Evolutionary conservation across 2,329 filamentous ascomycete species (phyloP).

Genomic region (Chaetomium globosum): DNA sequence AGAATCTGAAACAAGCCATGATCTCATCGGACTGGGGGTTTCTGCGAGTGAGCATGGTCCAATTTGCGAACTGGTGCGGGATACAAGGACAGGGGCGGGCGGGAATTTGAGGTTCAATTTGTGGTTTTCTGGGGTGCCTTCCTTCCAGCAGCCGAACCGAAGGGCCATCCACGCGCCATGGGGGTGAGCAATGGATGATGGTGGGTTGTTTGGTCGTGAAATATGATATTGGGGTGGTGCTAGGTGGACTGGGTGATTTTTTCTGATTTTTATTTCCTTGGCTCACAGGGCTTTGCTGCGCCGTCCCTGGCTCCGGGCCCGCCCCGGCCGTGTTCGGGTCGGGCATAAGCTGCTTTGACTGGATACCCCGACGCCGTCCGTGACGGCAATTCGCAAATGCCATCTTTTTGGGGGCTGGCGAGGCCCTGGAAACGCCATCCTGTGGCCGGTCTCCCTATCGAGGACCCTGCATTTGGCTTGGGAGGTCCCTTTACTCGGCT

Average conservation of each 20-base stretch:
- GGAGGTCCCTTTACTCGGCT: background rate
- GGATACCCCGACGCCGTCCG: background rate
- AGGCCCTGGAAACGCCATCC: background rate
- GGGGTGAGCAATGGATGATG: no score
- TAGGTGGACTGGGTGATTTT: constrained; percentile 10
- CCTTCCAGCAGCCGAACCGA: background rate
- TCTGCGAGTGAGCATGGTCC: background rate
- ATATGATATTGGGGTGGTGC: background rate
- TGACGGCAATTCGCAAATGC: constrained; percentile 3
- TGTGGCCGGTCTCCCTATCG: background rate
- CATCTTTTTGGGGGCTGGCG: background rate
- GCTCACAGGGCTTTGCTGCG: background rate
- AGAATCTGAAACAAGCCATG: constrained; percentile 34
- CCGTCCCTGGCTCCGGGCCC: background rate
- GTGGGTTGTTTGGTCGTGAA: background rate
- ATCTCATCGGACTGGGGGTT: constrained; percentile 28
- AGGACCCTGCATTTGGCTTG: background rate
- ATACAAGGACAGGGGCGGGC: constrained; percentile 9
- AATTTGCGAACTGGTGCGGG: constrained; percentile 12
- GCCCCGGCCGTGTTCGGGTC: constrained; percentile 1
- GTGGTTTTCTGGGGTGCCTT: background rate
- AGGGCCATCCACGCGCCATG: no score
- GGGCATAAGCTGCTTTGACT: background rate
- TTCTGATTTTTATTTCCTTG: background rate
- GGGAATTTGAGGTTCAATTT: constrained; percentile 3